Percentiles rank a stretch among this genome's conserved stretches.
These are phyloP conservation scores for Paecilomyces dactylethromorphus DNA, from an alignment of 2,329 filamentous ascomycete genomes.

Conservation along the genomic window DNA sequence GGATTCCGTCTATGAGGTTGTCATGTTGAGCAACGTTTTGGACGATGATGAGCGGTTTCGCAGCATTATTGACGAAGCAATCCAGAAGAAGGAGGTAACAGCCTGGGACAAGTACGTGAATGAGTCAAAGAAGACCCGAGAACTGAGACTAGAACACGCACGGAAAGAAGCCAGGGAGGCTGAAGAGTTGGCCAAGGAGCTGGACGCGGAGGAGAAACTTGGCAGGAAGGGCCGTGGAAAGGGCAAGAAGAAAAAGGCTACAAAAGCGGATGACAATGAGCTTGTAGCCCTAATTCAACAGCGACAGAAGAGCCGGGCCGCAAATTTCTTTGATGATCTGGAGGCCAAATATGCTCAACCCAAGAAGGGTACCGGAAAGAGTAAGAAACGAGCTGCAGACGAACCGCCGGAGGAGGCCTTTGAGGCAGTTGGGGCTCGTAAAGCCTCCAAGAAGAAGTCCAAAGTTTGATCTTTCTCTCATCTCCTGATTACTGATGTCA, in stretches of 20 bases:
- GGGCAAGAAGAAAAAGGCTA: slow-evolving; percentile 41
- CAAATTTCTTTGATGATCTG: slow-evolving; percentile 63
- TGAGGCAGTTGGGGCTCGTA: slow-evolving; percentile 31
- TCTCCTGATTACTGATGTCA: neutral
- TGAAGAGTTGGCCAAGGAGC: slow-evolving; percentile 65
- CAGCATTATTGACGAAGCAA: slow-evolving; percentile 72
- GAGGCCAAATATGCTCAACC: slow-evolving; percentile 66
- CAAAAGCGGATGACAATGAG: slow-evolving; percentile 33
- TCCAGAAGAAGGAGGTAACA: slow-evolving; percentile 61
- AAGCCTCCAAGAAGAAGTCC: slow-evolving; percentile 30
- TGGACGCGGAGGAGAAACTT: slow-evolving; percentile 63
- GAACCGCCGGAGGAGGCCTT: slow-evolving; percentile 61
- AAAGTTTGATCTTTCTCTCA: slow-evolving; percentile 7
- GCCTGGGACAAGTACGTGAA: slow-evolving; percentile 63
- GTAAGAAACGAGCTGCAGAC: slow-evolving; percentile 41
- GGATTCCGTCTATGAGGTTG: slow-evolving; percentile 67
- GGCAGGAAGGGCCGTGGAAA: slow-evolving; percentile 13
- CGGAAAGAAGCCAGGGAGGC: slow-evolving; percentile 66
- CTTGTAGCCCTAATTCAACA: slow-evolving; percentile 70
- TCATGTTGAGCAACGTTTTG: slow-evolving; percentile 80
- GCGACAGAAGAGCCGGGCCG: slow-evolving; percentile 58
- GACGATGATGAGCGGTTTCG: slow-evolving; percentile 84
- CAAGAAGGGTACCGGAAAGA: slow-evolving; percentile 18
- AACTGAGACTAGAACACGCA: slow-evolving; percentile 55
- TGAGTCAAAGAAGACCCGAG: slow-evolving; percentile 61